Evolutionary conservation across 139 green algal genomes (phyloP), one percentile per base, ranked within the genome.

Genomic region (Chlamydomonas sp.): DNA sequence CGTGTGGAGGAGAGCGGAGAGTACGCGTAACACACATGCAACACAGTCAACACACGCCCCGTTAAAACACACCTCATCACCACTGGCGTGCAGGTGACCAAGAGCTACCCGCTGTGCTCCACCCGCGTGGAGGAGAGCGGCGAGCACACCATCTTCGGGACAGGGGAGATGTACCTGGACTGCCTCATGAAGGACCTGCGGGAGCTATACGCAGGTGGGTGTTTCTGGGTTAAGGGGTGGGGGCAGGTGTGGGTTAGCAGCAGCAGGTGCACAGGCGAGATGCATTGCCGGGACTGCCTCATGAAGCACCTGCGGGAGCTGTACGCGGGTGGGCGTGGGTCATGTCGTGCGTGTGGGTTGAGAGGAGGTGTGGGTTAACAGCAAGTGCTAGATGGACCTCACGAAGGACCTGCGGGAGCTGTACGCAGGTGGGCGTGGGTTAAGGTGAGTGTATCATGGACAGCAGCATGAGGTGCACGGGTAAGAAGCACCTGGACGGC

Each of bases 111-210:
- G 5, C 90, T 97, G 86, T 95, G 95, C 16, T 90, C 95, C n/a
- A 99, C 97, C 62, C 87, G 90, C 59, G 92, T 98, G 90, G 98
- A 99, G 93, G 98, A 99, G 95, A 96, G 90, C 80, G 98, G 98
- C 1, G 98, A 99, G 95, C 98, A 99, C 94, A 98, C 97, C 3
- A 94, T 99, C 77, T 92, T 99, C 76, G 98, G 98, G 71, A 99
- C 97, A 0, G 98, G 98, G 4, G 98, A 99, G 92, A 92, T 99
- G 17, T 99, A 98, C 92, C 94, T 99, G 67, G 98, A 99, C 90
- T 96, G 88, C 15, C 87, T 98, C 17, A 98, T 99, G 97, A 99
- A 99, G 94, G 96, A 98, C 90, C 90, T 98, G 92, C 81, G 96
- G n/a, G 96, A 98, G 92, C 90, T 97, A 78, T 98, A 97, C 85